phyloP scores from a whole-genome alignment of 495 filamentous ascomycete species.

The Penicillium alfredii region DNA sequence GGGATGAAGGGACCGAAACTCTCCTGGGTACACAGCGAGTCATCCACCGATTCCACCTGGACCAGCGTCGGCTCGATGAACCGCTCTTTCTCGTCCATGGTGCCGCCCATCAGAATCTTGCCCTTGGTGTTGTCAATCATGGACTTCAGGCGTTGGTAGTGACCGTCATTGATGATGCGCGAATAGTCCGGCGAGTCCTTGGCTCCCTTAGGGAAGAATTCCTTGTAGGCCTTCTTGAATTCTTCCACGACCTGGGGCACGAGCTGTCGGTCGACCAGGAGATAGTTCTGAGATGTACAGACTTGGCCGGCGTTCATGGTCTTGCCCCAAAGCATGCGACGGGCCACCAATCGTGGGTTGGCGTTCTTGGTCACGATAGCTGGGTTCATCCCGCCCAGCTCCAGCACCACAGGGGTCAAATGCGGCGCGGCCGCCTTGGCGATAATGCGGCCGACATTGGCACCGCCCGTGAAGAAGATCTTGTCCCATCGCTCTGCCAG shows the following conservation, averaged over 20 bases:
- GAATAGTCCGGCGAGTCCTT: constrained; percentile 67
- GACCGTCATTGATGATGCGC: constrained; percentile 68
- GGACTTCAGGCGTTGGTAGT: constrained; percentile 79
- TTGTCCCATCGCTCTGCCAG: constrained; percentile 92
- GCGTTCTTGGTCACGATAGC: constrained; percentile 81
- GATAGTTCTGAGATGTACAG: constrained; percentile 86
- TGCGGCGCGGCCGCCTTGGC: constrained; percentile 88
- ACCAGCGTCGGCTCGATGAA: constrained; percentile 87
- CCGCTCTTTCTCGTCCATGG: constrained; percentile 67
- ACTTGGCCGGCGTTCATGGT: constrained; percentile 77
- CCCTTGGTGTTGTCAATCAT: constrained; percentile 80
- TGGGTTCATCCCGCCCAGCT: constrained; percentile 88
- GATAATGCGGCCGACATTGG: constrained; percentile 75
- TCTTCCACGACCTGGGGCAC: constrained; percentile 66
- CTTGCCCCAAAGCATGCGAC: constrained; percentile 84
- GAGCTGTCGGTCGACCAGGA: constrained; percentile 69
- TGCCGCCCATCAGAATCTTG: constrained; percentile 78
- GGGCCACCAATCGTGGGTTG: constrained; percentile 73
- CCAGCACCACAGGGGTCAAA: constrained; percentile 80
- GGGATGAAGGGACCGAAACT: constrained; percentile 86
- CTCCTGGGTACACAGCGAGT: constrained; percentile 74
- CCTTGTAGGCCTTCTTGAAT: constrained; percentile 62
- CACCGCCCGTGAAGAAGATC: constrained; percentile 89
- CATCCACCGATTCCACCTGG: constrained; percentile 64
- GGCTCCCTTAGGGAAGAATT: constrained; percentile 82